A percentile compares a stretch with the other conserved stretches of the same genome.
Evolutionary conservation across 495 filamentous ascomycete species (phyloP).

Genomic region (Aspergillus cavernicola): DNA sequence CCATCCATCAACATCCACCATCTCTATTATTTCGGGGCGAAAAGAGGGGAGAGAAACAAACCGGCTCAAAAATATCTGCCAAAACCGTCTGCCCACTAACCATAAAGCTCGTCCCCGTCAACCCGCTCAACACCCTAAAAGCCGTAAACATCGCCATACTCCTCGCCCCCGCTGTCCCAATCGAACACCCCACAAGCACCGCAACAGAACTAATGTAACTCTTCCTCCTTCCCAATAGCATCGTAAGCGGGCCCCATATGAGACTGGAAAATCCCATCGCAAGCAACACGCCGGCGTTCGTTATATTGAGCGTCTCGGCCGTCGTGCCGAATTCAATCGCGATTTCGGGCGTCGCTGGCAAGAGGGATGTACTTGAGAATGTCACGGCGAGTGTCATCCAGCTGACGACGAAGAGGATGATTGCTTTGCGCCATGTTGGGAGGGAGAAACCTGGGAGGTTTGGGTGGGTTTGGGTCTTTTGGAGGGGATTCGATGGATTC

Average conservation of each 20-base stretch:
- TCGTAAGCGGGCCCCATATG: constrained; percentile 49
- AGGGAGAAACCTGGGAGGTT: constrained; percentile 22
- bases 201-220: constrained; percentile 39
- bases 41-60: constrained; percentile 16
- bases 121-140: constrained; percentile 37
- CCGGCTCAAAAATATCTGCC: constrained; percentile 46
- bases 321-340: constrained; percentile 36
- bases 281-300: constrained; percentile 50
- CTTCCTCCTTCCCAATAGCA: constrained; percentile 31
- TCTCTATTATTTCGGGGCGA: not conserved
- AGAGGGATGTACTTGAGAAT: constrained; percentile 40
- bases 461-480: not conserved
- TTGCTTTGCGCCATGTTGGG: constrained; percentile 38
- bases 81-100: constrained; percentile 45
- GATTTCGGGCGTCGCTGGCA: constrained; percentile 42
- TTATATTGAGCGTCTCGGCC: constrained; percentile 36
- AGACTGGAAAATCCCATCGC: constrained; percentile 55
- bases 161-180: constrained; percentile 29
- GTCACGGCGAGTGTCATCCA: constrained; percentile 44
- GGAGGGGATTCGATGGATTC: not conserved
- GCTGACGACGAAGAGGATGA: constrained; percentile 41
- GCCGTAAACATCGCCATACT: constrained; percentile 41
- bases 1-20: not conserved
- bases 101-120: constrained; percentile 46
- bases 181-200: constrained; percentile 34